Evolutionary conservation across 2,329 filamentous ascomycete genomes (phyloP).

Genomic region (Sporothrix luriei): DNA sequence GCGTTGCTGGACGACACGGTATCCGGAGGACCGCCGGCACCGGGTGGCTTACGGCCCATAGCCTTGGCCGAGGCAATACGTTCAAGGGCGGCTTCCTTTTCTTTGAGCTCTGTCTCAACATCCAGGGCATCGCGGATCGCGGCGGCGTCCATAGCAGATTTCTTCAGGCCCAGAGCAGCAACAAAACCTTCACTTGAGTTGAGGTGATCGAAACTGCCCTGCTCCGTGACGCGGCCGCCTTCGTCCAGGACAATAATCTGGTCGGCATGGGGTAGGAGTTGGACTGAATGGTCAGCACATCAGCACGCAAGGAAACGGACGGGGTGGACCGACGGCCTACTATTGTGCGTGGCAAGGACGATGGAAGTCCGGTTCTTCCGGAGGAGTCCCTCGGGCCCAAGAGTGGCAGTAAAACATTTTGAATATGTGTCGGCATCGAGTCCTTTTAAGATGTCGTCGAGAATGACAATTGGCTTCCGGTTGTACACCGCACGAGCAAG

Average conservation of each 20-base stretch:
- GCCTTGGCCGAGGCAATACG: conserved; percentile 29
- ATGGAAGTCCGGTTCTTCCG: conserved; percentile 29
- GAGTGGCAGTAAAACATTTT: conserved; percentile 29
- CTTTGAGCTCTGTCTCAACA: conserved; percentile 28
- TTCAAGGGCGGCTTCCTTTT: conserved; percentile 32
- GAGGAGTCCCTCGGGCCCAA: conserved; percentile 31
- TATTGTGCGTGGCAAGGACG: conserved; percentile 33
- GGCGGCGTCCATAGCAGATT: conserved; percentile 32
- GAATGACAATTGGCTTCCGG: conserved; percentile 33
- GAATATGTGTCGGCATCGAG: conserved; percentile 32
- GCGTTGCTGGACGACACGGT: neutral
- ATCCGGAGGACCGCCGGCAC: neutral
- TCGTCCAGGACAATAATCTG: conserved; percentile 33
- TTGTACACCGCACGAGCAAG: conserved; percentile 53
- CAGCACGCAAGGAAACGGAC: too few relatives aligned
- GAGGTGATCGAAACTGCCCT: conserved; percentile 33
- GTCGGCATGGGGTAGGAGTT: conserved; percentile 31
- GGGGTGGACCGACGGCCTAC: conserved; percentile 1
- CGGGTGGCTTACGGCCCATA: neutral
- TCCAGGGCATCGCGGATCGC: conserved; percentile 27
- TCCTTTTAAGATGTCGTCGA: conserved; percentile 34
- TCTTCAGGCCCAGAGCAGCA: conserved; percentile 28
- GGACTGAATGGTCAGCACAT: conserved; percentile 11
- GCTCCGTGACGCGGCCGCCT: conserved; percentile 31
- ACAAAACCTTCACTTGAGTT: conserved; percentile 37